These are phyloP conservation scores for Blastobotrys illinoisensis DNA, from an alignment of 1,139 yeast species.

Conservation along the genomic window DNA sequence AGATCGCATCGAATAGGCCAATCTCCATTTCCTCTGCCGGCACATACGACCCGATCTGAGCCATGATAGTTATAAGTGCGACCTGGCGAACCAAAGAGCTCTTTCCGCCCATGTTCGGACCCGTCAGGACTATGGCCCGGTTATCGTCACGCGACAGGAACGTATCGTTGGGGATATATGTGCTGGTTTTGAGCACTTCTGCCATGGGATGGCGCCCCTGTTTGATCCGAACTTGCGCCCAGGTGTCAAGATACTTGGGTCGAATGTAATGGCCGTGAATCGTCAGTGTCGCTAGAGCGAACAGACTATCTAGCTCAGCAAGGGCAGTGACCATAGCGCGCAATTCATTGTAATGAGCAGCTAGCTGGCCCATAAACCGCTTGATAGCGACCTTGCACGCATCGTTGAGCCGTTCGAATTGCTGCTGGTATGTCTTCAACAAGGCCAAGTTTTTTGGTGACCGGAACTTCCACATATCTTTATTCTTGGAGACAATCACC, in stretches of 20 bases:
- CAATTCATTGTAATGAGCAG: constrained; percentile 45
- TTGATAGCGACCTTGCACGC: constrained; percentile 54
- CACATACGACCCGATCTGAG: constrained; percentile 86
- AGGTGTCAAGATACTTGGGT: constrained; percentile 55
- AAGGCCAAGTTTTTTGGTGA: constrained; percentile 46
- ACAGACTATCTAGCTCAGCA: constrained; percentile 65
- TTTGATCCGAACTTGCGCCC: constrained; percentile 43
- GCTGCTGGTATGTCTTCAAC: constrained; percentile 35
- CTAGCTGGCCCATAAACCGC: constrained; percentile 44
- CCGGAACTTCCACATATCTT: constrained; percentile 64
- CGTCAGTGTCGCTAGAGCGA: constrained; percentile 64
- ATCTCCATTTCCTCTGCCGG: constrained; percentile 54
- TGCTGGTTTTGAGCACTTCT: constrained; percentile 40
- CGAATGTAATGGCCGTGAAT: constrained; percentile 45
- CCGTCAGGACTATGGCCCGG: constrained; percentile 58
- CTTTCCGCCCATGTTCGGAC: constrained; percentile 98
- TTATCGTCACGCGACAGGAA: constrained; percentile 41
- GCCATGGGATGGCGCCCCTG: constrained; percentile 78
- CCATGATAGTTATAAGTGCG: constrained; percentile 78
- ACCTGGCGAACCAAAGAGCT: constrained; percentile 85
- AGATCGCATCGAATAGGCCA: constrained; percentile 55
- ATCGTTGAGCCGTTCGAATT: constrained; percentile 53
- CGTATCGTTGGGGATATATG: constrained; percentile 69
- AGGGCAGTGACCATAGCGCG: constrained; percentile 47
- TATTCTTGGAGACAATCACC: constrained; percentile 70